Conservation (phyloP, 345 rosid species). For the Melaleuca quinquenervia region DNA sequence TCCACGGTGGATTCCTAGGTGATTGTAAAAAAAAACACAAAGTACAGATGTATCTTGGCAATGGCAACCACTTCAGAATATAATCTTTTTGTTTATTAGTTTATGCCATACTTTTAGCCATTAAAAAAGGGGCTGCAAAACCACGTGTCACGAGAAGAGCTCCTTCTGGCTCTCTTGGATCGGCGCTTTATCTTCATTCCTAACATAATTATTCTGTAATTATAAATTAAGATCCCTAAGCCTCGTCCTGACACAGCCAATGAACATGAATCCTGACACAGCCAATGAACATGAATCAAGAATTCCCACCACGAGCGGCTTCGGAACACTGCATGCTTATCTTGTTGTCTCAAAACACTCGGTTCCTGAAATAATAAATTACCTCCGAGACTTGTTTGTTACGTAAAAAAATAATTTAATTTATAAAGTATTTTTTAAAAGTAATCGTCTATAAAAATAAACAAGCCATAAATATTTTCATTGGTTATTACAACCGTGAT, state of each 20-base stretch:
- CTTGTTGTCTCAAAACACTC: not conserved
- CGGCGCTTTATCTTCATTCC: not conserved
- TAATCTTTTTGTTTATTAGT: not conserved
- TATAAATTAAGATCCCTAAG: not conserved
- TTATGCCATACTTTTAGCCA: not conserved
- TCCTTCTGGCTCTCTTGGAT: not conserved
- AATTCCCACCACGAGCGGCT: constrained; percentile 9
- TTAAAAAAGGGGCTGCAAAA: not conserved
- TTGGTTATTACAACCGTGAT: too few species aligned
- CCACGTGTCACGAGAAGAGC: not conserved
- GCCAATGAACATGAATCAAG: not conserved
- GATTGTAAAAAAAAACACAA: too few species aligned
- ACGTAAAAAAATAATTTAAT: too few species aligned
- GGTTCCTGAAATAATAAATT: not conserved
- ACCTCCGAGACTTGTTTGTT: too few species aligned
- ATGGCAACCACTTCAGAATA: not conserved
- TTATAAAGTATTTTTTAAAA: too few species aligned
- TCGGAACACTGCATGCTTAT: constrained; percentile 8
- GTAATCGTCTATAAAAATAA: too few species aligned
- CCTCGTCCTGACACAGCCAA: constrained; percentile 22
- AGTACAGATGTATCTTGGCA: not conserved
- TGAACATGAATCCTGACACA: constrained; percentile 27
- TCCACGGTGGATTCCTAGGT: too few species aligned
- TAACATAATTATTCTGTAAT: not conserved
- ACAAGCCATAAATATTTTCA: too few species aligned